Conservation (phyloP, 2,329 filamentous ascomycete species). For the Conoideocrella luteorostrata region DNA sequence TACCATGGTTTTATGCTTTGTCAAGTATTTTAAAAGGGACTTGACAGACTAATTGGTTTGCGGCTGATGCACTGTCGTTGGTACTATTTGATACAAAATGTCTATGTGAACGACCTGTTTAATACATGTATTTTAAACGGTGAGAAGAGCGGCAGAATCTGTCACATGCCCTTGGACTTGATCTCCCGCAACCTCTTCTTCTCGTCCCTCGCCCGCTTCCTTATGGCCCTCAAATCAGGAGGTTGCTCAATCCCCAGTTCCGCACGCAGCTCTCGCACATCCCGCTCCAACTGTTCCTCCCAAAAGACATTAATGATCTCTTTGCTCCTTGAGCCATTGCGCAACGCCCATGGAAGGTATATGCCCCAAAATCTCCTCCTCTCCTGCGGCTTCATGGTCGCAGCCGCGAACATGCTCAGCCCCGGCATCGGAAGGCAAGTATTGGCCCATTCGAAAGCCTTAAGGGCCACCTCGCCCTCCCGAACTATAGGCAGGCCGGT, state of each 20-base stretch:
- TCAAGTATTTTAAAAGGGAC: too few species aligned
- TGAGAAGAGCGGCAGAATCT: background rate
- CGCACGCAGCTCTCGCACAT: conserved; percentile 67
- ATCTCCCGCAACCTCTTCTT: conserved; percentile 55
- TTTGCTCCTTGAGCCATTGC: conserved; percentile 68
- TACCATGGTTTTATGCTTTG: conserved; percentile 5
- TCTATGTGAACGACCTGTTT: too few species aligned
- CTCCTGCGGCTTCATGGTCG: conserved; percentile 78
- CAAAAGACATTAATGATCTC: conserved; percentile 96
- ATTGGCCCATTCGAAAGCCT: conserved; percentile 96
- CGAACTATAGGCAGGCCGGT: conserved; percentile 84
- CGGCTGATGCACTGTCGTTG: too few species aligned
- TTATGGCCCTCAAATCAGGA: conserved; percentile 73
- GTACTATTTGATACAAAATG: too few species aligned
- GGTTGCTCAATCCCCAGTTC: conserved; percentile 82
- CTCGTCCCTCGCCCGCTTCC: conserved; percentile 63
- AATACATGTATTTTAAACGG: too few species aligned
- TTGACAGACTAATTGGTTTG: too few species aligned
- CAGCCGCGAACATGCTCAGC: conserved; percentile 75
- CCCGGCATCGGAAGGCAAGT: conserved; percentile 94
- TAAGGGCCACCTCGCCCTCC: conserved; percentile 97
- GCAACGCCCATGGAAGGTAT: conserved; percentile 86
- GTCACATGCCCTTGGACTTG: background rate
- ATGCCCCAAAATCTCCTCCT: conserved; percentile 64
- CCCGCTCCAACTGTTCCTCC: conserved; percentile 86